phyloP scores from a whole-genome alignment of 805 yeast species.

The Kodamaea nitidulidarum region DNA sequence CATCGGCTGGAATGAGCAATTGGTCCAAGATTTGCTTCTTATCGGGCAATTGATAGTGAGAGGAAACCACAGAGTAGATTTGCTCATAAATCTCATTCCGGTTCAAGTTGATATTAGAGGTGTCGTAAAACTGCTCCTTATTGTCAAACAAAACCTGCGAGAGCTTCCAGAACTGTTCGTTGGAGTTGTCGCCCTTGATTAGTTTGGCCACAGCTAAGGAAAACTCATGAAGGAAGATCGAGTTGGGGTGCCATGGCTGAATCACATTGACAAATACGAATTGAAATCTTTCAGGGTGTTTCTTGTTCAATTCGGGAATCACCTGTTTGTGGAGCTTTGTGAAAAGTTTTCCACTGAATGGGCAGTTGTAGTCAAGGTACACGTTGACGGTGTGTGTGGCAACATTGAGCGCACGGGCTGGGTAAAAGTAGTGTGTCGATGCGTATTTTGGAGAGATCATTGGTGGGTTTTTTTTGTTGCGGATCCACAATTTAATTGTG shows the following conservation, averaged over 20 bases:
- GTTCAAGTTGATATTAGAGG: conserved; percentile 48
- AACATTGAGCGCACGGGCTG: conserved; percentile 16
- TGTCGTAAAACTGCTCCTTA: conserved; percentile 57
- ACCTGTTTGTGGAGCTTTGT: conserved; percentile 49
- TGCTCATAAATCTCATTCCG: conserved; percentile 54
- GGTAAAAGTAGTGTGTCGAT: conserved; percentile 31
- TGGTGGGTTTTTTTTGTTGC: too few species aligned
- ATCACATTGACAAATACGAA: conserved; percentile 66
- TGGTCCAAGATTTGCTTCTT: conserved; percentile 30
- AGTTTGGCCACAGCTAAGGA: conserved; percentile 66
- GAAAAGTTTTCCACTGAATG: conserved; percentile 64
- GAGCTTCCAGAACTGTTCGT: conserved; percentile 41
- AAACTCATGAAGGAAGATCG: conserved; percentile 65
- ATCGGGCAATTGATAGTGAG: conserved; percentile 29
- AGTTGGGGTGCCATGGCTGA: conserved; percentile 91
- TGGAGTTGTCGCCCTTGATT: conserved; percentile 23
- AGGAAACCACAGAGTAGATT: conserved; percentile 36
- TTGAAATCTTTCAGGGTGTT: conserved; percentile 49
- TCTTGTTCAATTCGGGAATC: conserved; percentile 47
- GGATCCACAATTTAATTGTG: not conserved
- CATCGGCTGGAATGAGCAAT: conserved; percentile 28
- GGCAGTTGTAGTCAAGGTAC: conserved; percentile 75
- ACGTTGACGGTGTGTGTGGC: conserved; percentile 52
- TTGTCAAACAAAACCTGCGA: conserved; percentile 54
- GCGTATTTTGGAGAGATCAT: conserved; percentile 44